phyloP scores from a whole-genome alignment of 139 green algal genomes.

The Axilococcus clingmanii region DNA sequence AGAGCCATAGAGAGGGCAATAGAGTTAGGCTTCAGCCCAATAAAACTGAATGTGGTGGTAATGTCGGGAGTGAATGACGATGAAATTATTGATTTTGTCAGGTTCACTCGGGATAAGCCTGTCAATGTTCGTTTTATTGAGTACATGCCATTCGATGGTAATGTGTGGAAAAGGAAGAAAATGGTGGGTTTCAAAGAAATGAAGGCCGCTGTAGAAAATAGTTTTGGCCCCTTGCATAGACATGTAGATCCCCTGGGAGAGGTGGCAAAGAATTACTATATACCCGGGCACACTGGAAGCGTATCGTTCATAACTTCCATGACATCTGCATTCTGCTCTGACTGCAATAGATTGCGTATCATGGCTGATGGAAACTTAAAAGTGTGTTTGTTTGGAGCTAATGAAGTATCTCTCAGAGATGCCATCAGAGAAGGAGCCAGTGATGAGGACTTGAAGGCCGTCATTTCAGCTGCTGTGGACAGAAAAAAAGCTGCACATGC shows the following conservation, averaged over 20 bases:
- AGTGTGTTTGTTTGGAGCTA: slow-evolving; percentile 93
- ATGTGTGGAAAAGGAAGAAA: slow-evolving; percentile 79
- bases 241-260: slow-evolving; percentile 56
- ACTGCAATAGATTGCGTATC: slow-evolving; percentile 85
- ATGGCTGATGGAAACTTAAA: slow-evolving; percentile 95
- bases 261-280: slow-evolving; percentile 90
- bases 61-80: slow-evolving; percentile 97
- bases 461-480: slow-evolving; percentile 80
- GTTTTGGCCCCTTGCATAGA: slow-evolving; percentile 25
- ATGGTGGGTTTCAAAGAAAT: slow-evolving; percentile 82
- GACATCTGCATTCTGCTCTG: slow-evolving; percentile 90
- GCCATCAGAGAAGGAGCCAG: slow-evolving; percentile 76
- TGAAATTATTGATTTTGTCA: slow-evolving; percentile 91
- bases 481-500: slow-evolving; percentile 87
- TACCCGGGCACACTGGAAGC: slow-evolving; percentile 58
- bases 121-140: slow-evolving; percentile 99
- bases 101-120: slow-evolving; percentile 62
- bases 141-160: slow-evolving; percentile 99
- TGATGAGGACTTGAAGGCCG: slow-evolving; percentile 64
- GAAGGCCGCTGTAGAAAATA: neutral
- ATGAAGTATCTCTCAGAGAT: slow-evolving; percentile 85
- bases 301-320: slow-evolving; percentile 96
- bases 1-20: slow-evolving; percentile 62
- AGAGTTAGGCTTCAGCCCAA: slow-evolving; percentile 65
- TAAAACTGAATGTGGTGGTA: slow-evolving; percentile 96